Base-by-base conservation (phyloP, 2,329 filamentous ascomycete species). In the Alternaria arbusti region DNA sequence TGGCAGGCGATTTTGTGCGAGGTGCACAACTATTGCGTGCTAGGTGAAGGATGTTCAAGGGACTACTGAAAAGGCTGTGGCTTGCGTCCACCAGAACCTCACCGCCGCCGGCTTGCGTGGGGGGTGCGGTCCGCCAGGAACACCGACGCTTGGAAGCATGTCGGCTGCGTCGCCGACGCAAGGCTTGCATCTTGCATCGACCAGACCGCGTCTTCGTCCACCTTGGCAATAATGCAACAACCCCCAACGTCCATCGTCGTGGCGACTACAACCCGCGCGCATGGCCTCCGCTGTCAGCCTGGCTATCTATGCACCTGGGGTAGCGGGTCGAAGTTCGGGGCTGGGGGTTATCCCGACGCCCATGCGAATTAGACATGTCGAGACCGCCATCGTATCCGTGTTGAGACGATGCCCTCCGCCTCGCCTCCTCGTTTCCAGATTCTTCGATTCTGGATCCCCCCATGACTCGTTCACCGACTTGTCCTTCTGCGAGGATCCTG, bases 401-500 rank as follows among this genome's bases (percentile, higher is more conserved):
- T 36, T 52, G 15, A 52, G 49, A 52, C 49, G 49, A 40, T 36
- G 49, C 49, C 49, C 30, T 52, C 28, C 49, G 49, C 49, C 49
- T 52, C 49, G 49, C 49, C 49, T 52, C 49, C 49, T 52, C 49
- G 49, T 52, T 52, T 52, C 49, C 28, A 52, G 28, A 52, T 52
- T 36, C 49, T 50, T 43, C 43, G n/a, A 49, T 26, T 12, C 55
- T 40, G 49, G 20, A 36, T 32, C 55, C 28, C 10, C 45, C 40
- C 32, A 54, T 61, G 58, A 61, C 59, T 61, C 59, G 59, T 61
- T 61, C 59, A 61, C 59, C 59, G 59, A 61, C 59, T 61, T 58
- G 32, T 58, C 54, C 36, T 50, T 32, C 15, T 40, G 26, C 46
- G 54, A 57, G 36, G 28, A 61, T 54, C 28, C 20, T 46, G 40